Conservation (phyloP, 495 filamentous ascomycete genomes). For the Glarea lozoyensis region DNA sequence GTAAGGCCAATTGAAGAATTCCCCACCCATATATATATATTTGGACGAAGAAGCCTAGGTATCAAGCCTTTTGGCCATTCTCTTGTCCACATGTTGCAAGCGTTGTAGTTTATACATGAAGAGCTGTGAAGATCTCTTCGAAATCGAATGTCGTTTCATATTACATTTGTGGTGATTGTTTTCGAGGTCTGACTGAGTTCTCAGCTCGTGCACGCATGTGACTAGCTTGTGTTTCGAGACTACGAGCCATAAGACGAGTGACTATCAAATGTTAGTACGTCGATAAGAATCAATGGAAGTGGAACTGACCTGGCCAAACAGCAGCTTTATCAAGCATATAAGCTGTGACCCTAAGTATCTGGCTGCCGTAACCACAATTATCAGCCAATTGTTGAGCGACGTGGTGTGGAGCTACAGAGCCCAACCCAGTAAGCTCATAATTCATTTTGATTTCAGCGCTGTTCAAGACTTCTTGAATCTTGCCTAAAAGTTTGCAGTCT, state of each 20-base stretch:
- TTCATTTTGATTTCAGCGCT: constrained; percentile 77
- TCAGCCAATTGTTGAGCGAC: constrained; percentile 46
- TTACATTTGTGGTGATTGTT: constrained; percentile 17
- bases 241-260: constrained; percentile 79
- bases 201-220: constrained; percentile 66
- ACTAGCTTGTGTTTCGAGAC: constrained; percentile 75
- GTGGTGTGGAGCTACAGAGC: constrained; percentile 37
- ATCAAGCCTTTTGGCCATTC: not conserved
- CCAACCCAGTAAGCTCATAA: constrained; percentile 36
- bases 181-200: constrained; percentile 44
- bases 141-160: not conserved
- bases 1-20: not conserved
- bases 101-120: constrained; percentile 15
- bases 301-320: constrained; percentile 40
- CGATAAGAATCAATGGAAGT: constrained; percentile 3
- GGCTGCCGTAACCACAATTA: constrained; percentile 69
- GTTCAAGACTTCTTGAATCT: constrained; percentile 72
- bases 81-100: not conserved
- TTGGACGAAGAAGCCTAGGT: not conserved
- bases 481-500: constrained; percentile 77
- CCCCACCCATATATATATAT: constrained; percentile 9
- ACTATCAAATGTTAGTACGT: constrained; percentile 43
- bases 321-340: constrained; percentile 83
- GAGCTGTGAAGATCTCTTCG: not conserved
- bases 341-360: constrained; percentile 79